A percentile compares a stretch with the other conserved stretches of the same genome.
phyloP scores from a whole-genome alignment of 306 rosid genomes.

The Prunus persica region Prunus_persica_NCBIv2 NC_034009.1:1583501-1584000 shows the following conservation, averaged over 20 bases:
- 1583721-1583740: constrained; percentile 43
- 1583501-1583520: too few species aligned
- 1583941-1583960: background rate
- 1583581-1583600: background rate
- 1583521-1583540: too few species aligned
- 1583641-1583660: constrained; percentile 21
- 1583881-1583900: background rate
- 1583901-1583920: constrained; percentile 9
- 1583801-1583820: constrained; percentile 5
- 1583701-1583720: constrained; percentile 24
- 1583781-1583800: constrained; percentile 9
- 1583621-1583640: constrained; percentile 18
- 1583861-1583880: background rate
- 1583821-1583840: constrained; percentile 28
- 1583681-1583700: constrained; percentile 11
- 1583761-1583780: constrained; percentile 44
- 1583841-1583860: constrained; percentile 10
- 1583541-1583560: too few species aligned
- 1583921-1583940: background rate
- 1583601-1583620: background rate
- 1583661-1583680: constrained; percentile 18
- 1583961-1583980: background rate
- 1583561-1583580: too few species aligned
- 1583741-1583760: constrained; percentile 43
- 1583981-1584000: constrained; percentile 46